These are phyloP conservation scores for Shiraia sp. DNA, from an alignment of 2,329 filamentous ascomycete species.

Conservation along the genomic window DNA sequence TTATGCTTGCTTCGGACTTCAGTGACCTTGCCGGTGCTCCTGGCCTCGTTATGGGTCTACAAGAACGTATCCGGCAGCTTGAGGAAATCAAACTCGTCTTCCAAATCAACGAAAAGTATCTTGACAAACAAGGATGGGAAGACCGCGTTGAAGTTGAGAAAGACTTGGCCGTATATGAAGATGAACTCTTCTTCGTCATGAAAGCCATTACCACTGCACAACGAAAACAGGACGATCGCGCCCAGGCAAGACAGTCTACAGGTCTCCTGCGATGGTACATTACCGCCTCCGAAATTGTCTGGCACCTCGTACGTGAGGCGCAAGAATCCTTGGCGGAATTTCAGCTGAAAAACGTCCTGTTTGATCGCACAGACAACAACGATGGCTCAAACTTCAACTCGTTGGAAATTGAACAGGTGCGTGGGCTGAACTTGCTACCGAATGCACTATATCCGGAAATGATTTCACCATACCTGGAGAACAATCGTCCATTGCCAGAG, in stretches of 20 bases:
- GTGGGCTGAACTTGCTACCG: slow-evolving; percentile 85
- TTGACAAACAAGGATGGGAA: slow-evolving; percentile 90
- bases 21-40: slow-evolving; percentile 93
- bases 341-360: slow-evolving; percentile 86
- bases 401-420: slow-evolving; percentile 83
- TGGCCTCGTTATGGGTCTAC: slow-evolving; percentile 86
- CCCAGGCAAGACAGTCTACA: slow-evolving; percentile 67
- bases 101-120: slow-evolving; percentile 83
- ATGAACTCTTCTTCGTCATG: slow-evolving; percentile 99
- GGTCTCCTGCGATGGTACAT: slow-evolving; percentile 91
- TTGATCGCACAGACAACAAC: slow-evolving; percentile 93
- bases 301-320: slow-evolving; percentile 89
- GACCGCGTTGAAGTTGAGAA: slow-evolving; percentile 87
- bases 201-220: slow-evolving; percentile 98
- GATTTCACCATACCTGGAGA: slow-evolving; percentile 84
- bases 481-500: slow-evolving; percentile 56
- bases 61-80: slow-evolving; percentile 89
- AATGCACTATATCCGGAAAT: slow-evolving; percentile 96
- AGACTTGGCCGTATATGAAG: slow-evolving; percentile 86
- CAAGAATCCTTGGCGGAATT: slow-evolving; percentile 90
- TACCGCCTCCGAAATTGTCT: slow-evolving; percentile 92
- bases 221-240: slow-evolving; percentile 73
- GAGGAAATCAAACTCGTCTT: slow-evolving; percentile 97
- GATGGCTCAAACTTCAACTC: slow-evolving; percentile 96
- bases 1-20: slow-evolving; percentile 98